Evolutionary conservation across 1,284 basidiomycete genomes (phyloP), one percentile per base, ranked within the genome.

Genomic region (Dichomitus squalens): DNA sequence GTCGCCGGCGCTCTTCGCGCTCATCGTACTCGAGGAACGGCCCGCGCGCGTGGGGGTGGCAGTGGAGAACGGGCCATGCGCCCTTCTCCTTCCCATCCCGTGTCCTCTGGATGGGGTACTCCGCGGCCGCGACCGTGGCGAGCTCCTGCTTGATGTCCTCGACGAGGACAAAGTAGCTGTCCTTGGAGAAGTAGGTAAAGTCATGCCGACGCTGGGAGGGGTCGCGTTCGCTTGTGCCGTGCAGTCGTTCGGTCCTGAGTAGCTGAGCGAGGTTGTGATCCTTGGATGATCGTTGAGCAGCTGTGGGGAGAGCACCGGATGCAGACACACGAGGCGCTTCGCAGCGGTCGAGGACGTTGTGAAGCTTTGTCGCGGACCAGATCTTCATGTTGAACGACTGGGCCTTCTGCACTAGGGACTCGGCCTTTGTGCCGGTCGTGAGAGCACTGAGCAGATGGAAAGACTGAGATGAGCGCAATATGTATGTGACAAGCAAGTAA

Each of bases 161-260:
- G 25, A 99, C 85, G 39, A 99, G 82, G 29, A 98, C 80, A 72
- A 93, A 98, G 70, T 83, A 88, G 55, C 83, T 86, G 47, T 84
- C 82, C 53, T 88, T 87, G 29, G 85, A 77, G 74, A 99, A 99
- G 73, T 99, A 99, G 63, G 86, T 85, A 69, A 86, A 95, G 73
- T 96, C 94, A 59, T 91, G 86, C 46, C 95, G 86, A 56, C 87
- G 91, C 52, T 96, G 92, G 11, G 84, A 87, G 1, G 93, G 88
- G 73, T 99, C 97, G 38, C 96, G 89, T 76, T 99, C 97, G 4
- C 86, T 88, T 2, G 89, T 90, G 44, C 97, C 97, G 65, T 95
- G 87, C 38, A 95, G 75, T 63, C 88, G 88, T 72, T 99, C 97
- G 29, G 92, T 88, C 63, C 93, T 87, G 43, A 99, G 83, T 38